Base-by-base conservation (phyloP, 495 filamentous ascomycete species). In the Oidiodendron maius region DNA sequence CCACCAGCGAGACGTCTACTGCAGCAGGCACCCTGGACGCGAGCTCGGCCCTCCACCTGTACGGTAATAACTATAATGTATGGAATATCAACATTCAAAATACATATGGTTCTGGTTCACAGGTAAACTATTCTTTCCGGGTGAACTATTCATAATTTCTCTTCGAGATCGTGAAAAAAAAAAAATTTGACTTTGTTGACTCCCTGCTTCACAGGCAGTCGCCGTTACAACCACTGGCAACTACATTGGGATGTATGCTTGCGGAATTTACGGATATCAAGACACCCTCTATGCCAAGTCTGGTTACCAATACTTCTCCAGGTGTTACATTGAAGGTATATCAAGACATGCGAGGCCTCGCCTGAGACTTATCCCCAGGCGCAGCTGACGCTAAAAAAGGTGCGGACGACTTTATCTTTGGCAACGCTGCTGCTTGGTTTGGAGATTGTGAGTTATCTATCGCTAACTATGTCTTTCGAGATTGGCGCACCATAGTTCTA, bases 391-490 rank as follows among this genome's bases (percentile, higher is more conserved):
- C 8, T 32, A 8, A 8, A 8, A 32, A 32, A 32, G 74, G 74
- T 28, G 64, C 69, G 6, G 65, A 67, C 16, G 74, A 77, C 54
- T 77, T 72, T 55, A 71, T 76, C 55, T 77, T 76, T 18, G 83
- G 83, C 5, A 73, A 81, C 15, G 76, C 76, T 11, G 63, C 63
- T n/a, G 77, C 75, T 12, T 87, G 82, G 81, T 82, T 85, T 55
- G 77, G 83, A 48, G 55, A 61, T 16, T 72, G 68, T 80, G 80
- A n/a, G n/a, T n/a, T n/a, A n/a, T n/a, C n/a, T n/a, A n/a, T n/a
- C n/a, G n/a, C n/a, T n/a, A n/a, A n/a, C n/a, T n/a, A n/a, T n/a
- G n/a, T n/a, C n/a, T n/a, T n/a, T n/a, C n/a, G n/a, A 25, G 41
- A 26, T 12, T 9, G 10, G 26, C 22, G 41, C 41, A 44, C 41